These are phyloP conservation scores for Annulohypoxylon nitens DNA, from an alignment of 495 filamentous ascomycete species.

Conservation along the genomic window DNA sequence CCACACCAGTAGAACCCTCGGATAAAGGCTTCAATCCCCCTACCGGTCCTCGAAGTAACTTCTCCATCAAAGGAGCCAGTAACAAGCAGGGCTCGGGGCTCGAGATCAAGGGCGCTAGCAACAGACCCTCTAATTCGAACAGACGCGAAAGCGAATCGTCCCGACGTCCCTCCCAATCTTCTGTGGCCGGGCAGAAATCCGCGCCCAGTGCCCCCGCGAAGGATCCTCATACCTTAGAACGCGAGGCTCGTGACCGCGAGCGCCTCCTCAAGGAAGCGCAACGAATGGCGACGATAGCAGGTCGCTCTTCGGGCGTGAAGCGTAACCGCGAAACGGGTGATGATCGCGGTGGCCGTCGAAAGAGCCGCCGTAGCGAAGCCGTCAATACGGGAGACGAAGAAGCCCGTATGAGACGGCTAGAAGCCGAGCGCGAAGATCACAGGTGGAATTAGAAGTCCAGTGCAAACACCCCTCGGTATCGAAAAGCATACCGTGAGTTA, in stretches of 20 bases:
- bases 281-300: conserved; percentile 69
- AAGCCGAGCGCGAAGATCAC: conserved; percentile 60
- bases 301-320: conserved; percentile 52
- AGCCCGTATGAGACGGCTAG: conserved; percentile 66
- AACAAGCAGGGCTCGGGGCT: conserved; percentile 45
- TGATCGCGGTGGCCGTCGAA: conserved; percentile 58
- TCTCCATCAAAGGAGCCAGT: conserved; percentile 56
- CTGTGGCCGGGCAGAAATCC: conserved; percentile 55
- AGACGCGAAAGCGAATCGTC: conserved; percentile 48
- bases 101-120: conserved; percentile 55
- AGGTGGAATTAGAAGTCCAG: conserved; percentile 55
- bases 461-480: background rate
- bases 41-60: conserved; percentile 54
- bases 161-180: conserved; percentile 57
- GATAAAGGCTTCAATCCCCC: conserved; percentile 56
- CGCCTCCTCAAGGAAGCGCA: conserved; percentile 82
- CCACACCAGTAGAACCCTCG: conserved; percentile 58
- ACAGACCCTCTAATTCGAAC: conserved; percentile 44
- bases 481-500: background rate
- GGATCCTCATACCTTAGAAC: conserved; percentile 81
- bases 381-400: conserved; percentile 57
- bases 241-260: conserved; percentile 81
- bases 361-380: conserved; percentile 60
- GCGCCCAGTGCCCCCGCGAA: conserved; percentile 39
- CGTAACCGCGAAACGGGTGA: conserved; percentile 58